A percentile compares a stretch with the other conserved stretches of the same genome.
Conservation (phyloP, 305 asterid genomes). For the Rubia tinctorum region DNA sequence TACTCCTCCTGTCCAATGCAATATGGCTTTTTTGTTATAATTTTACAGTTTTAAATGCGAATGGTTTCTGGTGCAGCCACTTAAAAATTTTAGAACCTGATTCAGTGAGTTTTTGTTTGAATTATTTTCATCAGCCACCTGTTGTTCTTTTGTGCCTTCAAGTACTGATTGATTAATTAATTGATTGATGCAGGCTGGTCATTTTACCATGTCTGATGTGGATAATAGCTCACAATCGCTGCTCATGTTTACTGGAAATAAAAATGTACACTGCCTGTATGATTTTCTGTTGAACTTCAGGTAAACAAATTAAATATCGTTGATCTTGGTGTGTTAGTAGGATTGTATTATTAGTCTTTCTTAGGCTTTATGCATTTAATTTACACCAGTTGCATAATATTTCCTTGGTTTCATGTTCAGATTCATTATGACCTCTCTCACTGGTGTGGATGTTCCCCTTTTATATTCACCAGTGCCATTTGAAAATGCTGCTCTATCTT, state of each 20-base stretch:
- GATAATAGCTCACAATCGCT: slow-evolving; percentile 82
- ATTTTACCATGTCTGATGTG: slow-evolving; percentile 46
- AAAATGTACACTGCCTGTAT: slow-evolving; percentile 65
- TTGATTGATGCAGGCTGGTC: slow-evolving; percentile 57
- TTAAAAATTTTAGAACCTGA: neutral
- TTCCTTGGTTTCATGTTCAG: slow-evolving; percentile 40
- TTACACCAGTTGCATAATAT: slow-evolving; percentile 14
- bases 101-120: neutral
- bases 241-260: slow-evolving; percentile 66
- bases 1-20: neutral
- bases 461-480: slow-evolving; percentile 80
- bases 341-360: neutral
- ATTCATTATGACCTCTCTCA: slow-evolving; percentile 49
- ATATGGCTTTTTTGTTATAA: neutral
- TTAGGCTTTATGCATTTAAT: neutral
- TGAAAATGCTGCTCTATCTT: slow-evolving; percentile 66
- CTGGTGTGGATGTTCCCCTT: slow-evolving; percentile 78
- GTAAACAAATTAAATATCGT: slow-evolving; percentile 28
- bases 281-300: slow-evolving; percentile 81
- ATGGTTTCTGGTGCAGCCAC: neutral
- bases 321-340: neutral
- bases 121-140: neutral
- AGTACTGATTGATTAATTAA: slow-evolving; percentile 17
- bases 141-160: slow-evolving; percentile 2
- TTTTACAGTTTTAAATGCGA: neutral